Evolutionary conservation across 257 asterid genomes (phyloP).

Genomic region (Rubia yunnanensis): DNA sequence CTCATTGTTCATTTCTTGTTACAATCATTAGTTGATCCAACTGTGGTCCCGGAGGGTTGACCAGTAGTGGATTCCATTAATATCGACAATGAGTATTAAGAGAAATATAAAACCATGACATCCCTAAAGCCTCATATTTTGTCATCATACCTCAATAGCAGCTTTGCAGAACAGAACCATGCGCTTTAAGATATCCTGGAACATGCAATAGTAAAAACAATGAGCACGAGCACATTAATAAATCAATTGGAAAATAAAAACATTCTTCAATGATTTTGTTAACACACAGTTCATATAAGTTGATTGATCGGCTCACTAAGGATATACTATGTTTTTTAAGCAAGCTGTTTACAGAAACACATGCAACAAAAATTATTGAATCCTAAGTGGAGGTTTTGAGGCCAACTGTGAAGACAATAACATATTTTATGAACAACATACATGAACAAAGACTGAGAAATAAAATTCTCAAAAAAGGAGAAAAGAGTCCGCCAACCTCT

Average conservation of each 20-base stretch:
- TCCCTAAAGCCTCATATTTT: neutral
- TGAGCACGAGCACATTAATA: neutral
- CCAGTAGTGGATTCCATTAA: too few relatives aligned
- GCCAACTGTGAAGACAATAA: neutral
- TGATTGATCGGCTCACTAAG: neutral
- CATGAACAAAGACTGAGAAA: neutral
- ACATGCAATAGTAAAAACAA: conserved; percentile 16
- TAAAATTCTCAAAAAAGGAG: conserved; percentile 6
- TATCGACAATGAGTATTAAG: too few relatives aligned
- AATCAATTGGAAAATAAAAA: neutral
- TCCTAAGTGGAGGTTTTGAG: neutral
- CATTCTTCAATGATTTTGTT: neutral
- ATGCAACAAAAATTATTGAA: neutral
- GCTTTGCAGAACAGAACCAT: conserved; percentile 93
- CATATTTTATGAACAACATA: neutral
- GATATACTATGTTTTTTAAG: neutral
- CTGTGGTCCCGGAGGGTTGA: too few relatives aligned
- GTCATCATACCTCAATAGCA: conserved; percentile 72
- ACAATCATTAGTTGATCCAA: too few relatives aligned
- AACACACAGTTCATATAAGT: neutral
- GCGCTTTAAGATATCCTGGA: conserved; percentile 93
- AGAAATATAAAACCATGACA: neutral
- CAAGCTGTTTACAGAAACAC: conserved; percentile 3
- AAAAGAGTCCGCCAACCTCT: conserved; percentile 33
- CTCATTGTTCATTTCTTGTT: neutral